phyloP scores from a whole-genome alignment of 2,329 filamentous ascomycete species.

The Helminthosporium solani region DNA sequence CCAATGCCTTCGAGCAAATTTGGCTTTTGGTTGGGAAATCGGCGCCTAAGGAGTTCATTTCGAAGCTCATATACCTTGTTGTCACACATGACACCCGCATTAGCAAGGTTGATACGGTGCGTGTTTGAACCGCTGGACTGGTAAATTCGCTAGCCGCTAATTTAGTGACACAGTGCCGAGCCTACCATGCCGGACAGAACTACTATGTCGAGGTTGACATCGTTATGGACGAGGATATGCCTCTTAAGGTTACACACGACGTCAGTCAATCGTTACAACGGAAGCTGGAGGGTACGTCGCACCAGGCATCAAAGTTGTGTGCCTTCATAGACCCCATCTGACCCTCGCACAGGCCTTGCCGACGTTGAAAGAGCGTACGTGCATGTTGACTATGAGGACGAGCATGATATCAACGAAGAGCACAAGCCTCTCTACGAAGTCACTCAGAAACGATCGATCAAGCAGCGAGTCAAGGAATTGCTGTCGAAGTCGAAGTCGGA shows the following conservation, averaged over 20 bases:
- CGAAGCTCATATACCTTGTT: conserved; percentile 58
- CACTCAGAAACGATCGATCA: conserved; percentile 35
- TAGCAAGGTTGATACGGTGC: conserved; percentile 57
- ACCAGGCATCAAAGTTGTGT: not conserved
- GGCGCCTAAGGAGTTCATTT: conserved; percentile 58
- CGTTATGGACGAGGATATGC: conserved; percentile 58
- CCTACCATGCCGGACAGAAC: conserved; percentile 62
- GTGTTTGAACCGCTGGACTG: conserved; percentile 13
- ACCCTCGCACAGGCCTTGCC: conserved; percentile 31
- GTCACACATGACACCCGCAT: conserved; percentile 58
- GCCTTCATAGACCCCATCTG: conserved; percentile 5
- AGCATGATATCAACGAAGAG: conserved; percentile 42
- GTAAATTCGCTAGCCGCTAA: conserved; percentile 14
- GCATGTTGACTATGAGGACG: conserved; percentile 51
- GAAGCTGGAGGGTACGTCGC: conserved; percentile 56
- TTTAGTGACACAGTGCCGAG: conserved; percentile 46
- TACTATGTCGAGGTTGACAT: conserved; percentile 65
- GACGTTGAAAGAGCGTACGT: conserved; percentile 51
- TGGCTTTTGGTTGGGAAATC: conserved; percentile 63
- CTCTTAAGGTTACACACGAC: conserved; percentile 60
- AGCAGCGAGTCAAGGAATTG: conserved; percentile 32
- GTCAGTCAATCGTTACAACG: conserved; percentile 61
- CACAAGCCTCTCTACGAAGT: conserved; percentile 43
- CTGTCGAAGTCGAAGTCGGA: conserved; percentile 26
- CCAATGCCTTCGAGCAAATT: conserved; percentile 63